Evolutionary conservation across 2,329 filamentous ascomycete genomes (phyloP), one percentile per base, ranked within the genome.

Genomic region (Talaromyces albobiverticillius): DNA sequence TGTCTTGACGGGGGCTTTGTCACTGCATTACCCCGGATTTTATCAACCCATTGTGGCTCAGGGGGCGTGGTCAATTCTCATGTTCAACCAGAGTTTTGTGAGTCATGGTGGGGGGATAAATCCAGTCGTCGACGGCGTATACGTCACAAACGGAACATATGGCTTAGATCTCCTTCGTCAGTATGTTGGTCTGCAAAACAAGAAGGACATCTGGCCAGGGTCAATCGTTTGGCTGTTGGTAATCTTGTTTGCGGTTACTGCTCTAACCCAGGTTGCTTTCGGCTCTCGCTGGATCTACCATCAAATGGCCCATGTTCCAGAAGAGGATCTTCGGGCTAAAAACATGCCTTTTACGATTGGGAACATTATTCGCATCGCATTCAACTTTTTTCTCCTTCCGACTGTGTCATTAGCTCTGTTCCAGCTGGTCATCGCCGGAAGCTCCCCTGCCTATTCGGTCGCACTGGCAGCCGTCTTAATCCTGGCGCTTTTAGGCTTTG

Each of bases 1-100:
- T 52, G 86, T 89, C 20, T 76, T 99, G 55, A 94, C 91, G 0
- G 93, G 93, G n/a, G 86, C 87, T 34, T 78, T 99, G 55, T 90
- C 87, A 7, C 78, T 99, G 59, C 85, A 87, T 61, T 99, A 97
- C 65, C 94, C 94, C 0, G 94, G 94, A 10, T 99, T 89, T 68
- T 99, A 91, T 68, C 93, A 96, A 67, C 94, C 94, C 4, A 88
- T 90, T 7, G 83, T 93, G 54, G 95, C 92, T 70, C 89, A 93
- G 69, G 87, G 82, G 13, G 85, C 88, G 36, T 99, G 94, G 94
- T 94, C 93, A 1, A 75, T 85, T 4, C 82, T 99, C 56, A 88
- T 97, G 80, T 97, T 97, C 77, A 96, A 96, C 67, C 79, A 94
- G 61, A 96, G 88, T 71, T 89, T 96, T 63, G 86, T 95, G 56